Evolutionary conservation across 2,329 filamentous ascomycete species (phyloP), one percentile per base, ranked within the genome.

Genomic region (Neonectria punicea): DNA sequence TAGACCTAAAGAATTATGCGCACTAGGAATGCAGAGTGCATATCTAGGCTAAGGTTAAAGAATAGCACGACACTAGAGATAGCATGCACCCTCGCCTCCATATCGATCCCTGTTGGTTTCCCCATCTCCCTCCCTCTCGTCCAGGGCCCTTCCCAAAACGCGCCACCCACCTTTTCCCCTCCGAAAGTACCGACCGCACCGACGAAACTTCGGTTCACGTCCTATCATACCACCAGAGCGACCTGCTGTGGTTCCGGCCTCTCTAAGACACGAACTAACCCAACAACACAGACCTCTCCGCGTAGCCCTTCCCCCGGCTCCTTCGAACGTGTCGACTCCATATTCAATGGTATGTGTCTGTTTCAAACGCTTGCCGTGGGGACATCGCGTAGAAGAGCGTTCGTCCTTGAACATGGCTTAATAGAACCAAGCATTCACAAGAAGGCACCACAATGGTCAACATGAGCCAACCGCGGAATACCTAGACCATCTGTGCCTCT

Each of bases 161-260:
- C 46, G 32, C 28, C 46, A 32, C 16, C 46, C 46, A 30, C 4
- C 20, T 14, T 32, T 18, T 8, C n/a, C 28, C 49, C 16, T 32
- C 49, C 49, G n/a, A 18, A 34, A 34, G 10, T 51, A 20, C 49
- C 49, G 30, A 51, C 49, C 10, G n/a, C n/a, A 20, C 32, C 13
- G 30, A 20, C n/a, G n/a, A 18, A 51, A 51, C 51, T 32, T 34
- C 41, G 43, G 20, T 25, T 58, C 34, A 22, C 39, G 22, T 39
- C 46, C 56, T 44, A 43, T 51, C 44, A 58, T 51, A 58, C 56
- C 32, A 58, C 25, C 54, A 57, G 54, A 13, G 39, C n/a, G 9
- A 11, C 39, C 39, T 25, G 16, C 41, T 25, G 9, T 43, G 46
- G 5, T 32, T 46, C 30, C 41, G 32, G 13, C 25, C 25, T 25